These are phyloP conservation scores for Aspergillus novoparasiticus DNA, from an alignment of 2,329 filamentous ascomycete species.

Conservation along the genomic window DNA sequence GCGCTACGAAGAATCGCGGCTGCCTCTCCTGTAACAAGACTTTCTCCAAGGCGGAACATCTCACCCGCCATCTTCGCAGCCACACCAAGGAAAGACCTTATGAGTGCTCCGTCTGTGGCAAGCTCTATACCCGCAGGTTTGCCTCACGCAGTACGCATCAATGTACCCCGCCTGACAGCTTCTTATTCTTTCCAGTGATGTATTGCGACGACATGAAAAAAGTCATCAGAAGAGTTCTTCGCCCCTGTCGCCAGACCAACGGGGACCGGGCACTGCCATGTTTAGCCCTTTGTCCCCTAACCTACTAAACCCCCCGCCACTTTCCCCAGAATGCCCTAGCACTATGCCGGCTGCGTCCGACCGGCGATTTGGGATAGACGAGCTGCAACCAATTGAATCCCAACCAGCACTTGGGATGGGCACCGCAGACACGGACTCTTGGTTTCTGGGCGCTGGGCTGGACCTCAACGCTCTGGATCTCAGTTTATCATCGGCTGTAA, in stretches of 20 bases:
- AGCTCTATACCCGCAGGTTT: slow-evolving; percentile 23
- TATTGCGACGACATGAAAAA: slow-evolving; percentile 18
- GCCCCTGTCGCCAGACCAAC: too few species aligned
- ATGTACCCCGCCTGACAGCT: neutral
- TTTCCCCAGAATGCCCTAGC: too few species aligned
- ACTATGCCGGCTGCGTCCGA: too few species aligned
- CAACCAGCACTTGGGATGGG: too few species aligned
- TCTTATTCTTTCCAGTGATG: slow-evolving; percentile 12
- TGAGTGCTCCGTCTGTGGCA: slow-evolving; percentile 20
- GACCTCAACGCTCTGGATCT: slow-evolving; percentile 22
- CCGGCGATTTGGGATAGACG: too few species aligned
- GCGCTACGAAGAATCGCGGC: too few species aligned
- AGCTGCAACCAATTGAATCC: too few species aligned
- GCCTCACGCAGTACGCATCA: too few species aligned
- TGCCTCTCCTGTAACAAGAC: slow-evolving; percentile 12
- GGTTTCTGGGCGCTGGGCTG: slow-evolving; percentile 21
- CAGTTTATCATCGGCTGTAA: slow-evolving; percentile 22
- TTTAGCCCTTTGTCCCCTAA: too few species aligned
- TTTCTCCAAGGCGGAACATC: slow-evolving; percentile 25
- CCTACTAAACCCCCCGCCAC: too few species aligned
- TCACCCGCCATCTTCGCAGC: slow-evolving; percentile 73
- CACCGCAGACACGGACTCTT: slow-evolving; percentile 13
- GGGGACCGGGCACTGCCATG: too few species aligned
- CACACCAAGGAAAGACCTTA: slow-evolving; percentile 91
- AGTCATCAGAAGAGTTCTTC: neutral